A percentile compares a stretch with the other conserved stretches of the same genome.
phyloP scores from a whole-genome alignment of 495 filamentous ascomycete genomes.

The Tuber brumale region DNA sequence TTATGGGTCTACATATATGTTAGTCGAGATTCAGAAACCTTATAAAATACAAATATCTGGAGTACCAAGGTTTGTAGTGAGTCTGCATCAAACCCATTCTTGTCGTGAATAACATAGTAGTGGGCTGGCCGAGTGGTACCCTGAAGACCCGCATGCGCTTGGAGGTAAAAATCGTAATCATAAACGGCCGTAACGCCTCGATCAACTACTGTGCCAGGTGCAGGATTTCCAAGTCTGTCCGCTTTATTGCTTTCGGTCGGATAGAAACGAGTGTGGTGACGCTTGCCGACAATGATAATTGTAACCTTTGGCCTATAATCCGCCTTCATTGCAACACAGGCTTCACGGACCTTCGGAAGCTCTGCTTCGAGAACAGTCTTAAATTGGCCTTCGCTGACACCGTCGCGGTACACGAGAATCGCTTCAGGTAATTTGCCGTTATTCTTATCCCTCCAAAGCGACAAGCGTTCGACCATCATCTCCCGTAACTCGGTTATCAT shows the following conservation, averaged over 20 bases:
- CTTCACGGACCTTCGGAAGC: slow-evolving; percentile 53
- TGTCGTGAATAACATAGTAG: slow-evolving; percentile 70
- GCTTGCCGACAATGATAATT: slow-evolving; percentile 69
- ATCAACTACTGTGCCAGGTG: slow-evolving; percentile 78
- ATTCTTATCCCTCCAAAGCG: slow-evolving; percentile 55
- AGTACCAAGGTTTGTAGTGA: slow-evolving; percentile 31
- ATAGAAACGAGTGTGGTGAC: slow-evolving; percentile 89
- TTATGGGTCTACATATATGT: slow-evolving; percentile 53
- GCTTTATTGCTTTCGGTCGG: slow-evolving; percentile 48
- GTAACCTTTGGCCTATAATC: slow-evolving; percentile 49
- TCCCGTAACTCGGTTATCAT: slow-evolving; percentile 52
- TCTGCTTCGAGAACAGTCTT: slow-evolving; percentile 32
- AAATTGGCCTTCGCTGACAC: slow-evolving; percentile 64
- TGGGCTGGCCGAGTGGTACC: slow-evolving; percentile 76
- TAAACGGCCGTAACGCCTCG: slow-evolving; percentile 69
- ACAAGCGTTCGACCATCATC: slow-evolving; percentile 57
- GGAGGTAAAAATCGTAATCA: slow-evolving; percentile 83
- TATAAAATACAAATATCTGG: slow-evolving; percentile 5
- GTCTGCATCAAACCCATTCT: slow-evolving; percentile 45
- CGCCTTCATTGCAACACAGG: slow-evolving; percentile 52
- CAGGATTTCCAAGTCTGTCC: slow-evolving; percentile 57
- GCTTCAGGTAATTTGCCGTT: slow-evolving; percentile 54
- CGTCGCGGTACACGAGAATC: slow-evolving; percentile 84
- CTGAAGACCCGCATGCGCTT: slow-evolving; percentile 74
- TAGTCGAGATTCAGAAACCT: slow-evolving; percentile 1